Percentiles rank a stretch among this genome's conserved stretches.
Evolutionary conservation across 768 basidiomycete genomes (phyloP).

Genomic region (Serendipita sp.): DNA sequence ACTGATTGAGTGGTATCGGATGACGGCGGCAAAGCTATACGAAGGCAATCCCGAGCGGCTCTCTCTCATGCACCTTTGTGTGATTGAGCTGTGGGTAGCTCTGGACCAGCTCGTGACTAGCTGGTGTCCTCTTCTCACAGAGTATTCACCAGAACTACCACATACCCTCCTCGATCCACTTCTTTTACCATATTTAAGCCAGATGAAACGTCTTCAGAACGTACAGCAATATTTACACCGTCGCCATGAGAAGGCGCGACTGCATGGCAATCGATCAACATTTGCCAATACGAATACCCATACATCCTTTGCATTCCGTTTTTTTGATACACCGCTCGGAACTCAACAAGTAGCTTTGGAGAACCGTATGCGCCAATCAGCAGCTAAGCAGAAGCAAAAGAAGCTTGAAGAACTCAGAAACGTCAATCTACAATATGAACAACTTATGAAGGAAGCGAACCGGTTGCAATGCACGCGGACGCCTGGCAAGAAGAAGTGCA

Average conservation of each 20-base stretch:
- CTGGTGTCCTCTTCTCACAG: conserved; percentile 23
- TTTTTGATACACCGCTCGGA: conserved; percentile 16
- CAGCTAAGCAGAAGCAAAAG: no score
- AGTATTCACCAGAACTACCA: conserved; percentile 33
- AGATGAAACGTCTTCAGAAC: conserved; percentile 17
- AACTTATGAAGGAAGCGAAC: no score
- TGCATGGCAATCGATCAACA: conserved; percentile 16
- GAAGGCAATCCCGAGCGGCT: conserved; percentile 10
- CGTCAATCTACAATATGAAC: no score
- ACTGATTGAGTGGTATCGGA: neutral
- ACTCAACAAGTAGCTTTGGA: no score
- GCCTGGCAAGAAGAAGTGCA: no score
- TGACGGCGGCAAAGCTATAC: neutral
- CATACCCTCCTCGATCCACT: conserved; percentile 23
- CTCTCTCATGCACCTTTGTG: conserved; percentile 28
- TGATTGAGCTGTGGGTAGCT: conserved; percentile 33
- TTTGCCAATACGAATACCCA: conserved; percentile 16
- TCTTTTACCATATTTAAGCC: conserved; percentile 21
- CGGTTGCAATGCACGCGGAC: no score
- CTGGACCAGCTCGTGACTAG: conserved; percentile 25
- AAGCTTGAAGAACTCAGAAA: no score
- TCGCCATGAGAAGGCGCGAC: conserved; percentile 15
- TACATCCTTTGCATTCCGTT: conserved; percentile 21
- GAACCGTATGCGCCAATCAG: no score
- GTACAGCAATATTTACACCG: conserved; percentile 19